These are phyloP conservation scores for Aspergillus sergii DNA, from an alignment of 2,329 filamentous ascomycete genomes.

Conservation along the genomic window DNA sequence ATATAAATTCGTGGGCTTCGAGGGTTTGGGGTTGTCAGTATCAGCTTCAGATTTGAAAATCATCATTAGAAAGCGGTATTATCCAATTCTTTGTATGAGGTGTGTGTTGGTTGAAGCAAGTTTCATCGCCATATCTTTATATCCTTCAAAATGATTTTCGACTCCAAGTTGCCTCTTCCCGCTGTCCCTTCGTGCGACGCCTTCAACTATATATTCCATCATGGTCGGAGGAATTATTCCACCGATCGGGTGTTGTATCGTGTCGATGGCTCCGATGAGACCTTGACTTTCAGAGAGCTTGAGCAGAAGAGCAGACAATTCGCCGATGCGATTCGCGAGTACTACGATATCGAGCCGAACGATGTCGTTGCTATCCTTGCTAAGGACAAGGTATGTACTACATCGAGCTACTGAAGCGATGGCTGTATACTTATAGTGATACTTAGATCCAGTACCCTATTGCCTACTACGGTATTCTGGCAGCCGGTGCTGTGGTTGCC, in stretches of 20 bases:
- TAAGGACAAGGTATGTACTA: neutral
- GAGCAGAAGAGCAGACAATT: slow-evolving; percentile 15
- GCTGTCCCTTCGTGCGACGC: slow-evolving; percentile 10
- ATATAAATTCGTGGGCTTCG: neutral
- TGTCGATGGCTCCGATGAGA: slow-evolving; percentile 12
- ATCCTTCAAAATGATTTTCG: slow-evolving; percentile 14
- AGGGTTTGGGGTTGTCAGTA: neutral
- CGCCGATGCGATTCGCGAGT: slow-evolving; percentile 7
- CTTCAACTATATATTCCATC: slow-evolving; percentile 18
- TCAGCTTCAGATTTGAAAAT: neutral
- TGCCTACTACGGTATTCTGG: slow-evolving; percentile 25
- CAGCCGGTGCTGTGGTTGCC: slow-evolving; percentile 26
- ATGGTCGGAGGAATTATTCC: slow-evolving; percentile 10
- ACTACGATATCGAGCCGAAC: slow-evolving; percentile 11
- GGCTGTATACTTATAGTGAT: neutral
- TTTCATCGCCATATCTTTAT: neutral
- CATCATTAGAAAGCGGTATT: neutral
- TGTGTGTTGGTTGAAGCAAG: neutral
- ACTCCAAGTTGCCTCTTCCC: slow-evolving; percentile 10
- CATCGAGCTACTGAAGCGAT: no score
- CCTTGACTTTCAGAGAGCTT: slow-evolving; percentile 10
- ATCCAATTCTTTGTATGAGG: neutral
- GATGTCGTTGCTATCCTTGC: slow-evolving; percentile 16
- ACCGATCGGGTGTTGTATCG: slow-evolving; percentile 12
- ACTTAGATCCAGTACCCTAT: slow-evolving; percentile 28